Base-by-base conservation (phyloP, 208 protist genomes). In the Trypanosoma theileri region DNA sequence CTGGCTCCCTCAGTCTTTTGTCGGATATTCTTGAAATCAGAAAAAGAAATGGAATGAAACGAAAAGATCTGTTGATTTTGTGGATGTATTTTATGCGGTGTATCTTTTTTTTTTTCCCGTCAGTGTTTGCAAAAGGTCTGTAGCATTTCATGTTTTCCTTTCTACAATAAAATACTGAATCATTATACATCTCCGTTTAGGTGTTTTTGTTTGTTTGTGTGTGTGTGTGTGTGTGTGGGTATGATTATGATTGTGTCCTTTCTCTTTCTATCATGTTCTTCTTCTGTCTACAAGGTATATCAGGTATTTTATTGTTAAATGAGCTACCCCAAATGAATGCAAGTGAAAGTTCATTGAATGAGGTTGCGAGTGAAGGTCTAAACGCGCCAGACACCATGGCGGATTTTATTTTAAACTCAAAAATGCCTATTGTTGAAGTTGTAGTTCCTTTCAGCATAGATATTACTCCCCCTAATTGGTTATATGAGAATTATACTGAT, bases 1-100 rank as follows among this genome's bases (percentile, higher is more conserved):
- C 40, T 68, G 88, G 53, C 61, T 81, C 17, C 70, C 77, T 22
- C 81, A 88, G 31, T 90, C 85, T 4, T 60, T 77, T 13, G 80
- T 88, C 26, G 58, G n/a, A 14, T 45, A 71, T 65, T 66, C 35
- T 46, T 74, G 55, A 68, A 66, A 52, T 11, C n/a, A 35, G 21
- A 69, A 69, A 21, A 35, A 41, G 62, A 45, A 41, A 42, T 69
- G 63, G 16, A 19, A 19, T 31, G 31, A 53, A 62, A 70, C 24
- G 22, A 40, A 31, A 53, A 62, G 28, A 35, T 35, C 28, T 35
- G 6, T 6, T 48, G 13, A 64, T 52, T n/a, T 26, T 21, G 51
- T 64, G 40, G n/a, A 46, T 68, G 40, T 68, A 58, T 45, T 56
- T 54, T 50, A 16, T 75, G 16, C 51, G 44, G 58, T 48, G 55